A percentile compares a stretch with the other conserved stretches of the same genome.
Conservation (phyloP, 139 green algal genomes). For the Ettlia oleoabundans region DNA sequence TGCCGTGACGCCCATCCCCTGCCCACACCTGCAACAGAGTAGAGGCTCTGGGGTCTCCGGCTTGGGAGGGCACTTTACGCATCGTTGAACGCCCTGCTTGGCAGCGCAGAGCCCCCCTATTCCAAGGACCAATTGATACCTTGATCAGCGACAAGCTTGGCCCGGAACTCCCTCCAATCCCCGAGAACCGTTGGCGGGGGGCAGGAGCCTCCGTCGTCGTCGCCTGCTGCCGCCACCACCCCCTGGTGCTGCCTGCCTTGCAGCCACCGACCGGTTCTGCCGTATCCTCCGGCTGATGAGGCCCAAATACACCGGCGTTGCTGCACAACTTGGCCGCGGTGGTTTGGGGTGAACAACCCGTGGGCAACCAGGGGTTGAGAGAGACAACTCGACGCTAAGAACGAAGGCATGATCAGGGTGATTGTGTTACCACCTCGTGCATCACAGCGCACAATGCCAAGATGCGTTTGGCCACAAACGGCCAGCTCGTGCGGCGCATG, state of each 20-base stretch:
- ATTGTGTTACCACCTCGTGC: too few relatives aligned
- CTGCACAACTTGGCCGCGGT: neutral
- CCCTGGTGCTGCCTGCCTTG: neutral
- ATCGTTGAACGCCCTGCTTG: neutral
- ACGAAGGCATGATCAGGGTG: too few relatives aligned
- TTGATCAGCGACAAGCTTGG: slow-evolving; percentile 2
- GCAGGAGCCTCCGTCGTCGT: neutral
- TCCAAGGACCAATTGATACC: neutral
- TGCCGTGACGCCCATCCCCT: slow-evolving; percentile 21
- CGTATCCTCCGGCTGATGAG: too few relatives aligned
- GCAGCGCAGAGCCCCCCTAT: too few relatives aligned
- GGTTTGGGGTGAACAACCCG: too few relatives aligned
- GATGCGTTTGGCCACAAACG: too few relatives aligned
- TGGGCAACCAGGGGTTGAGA: too few relatives aligned
- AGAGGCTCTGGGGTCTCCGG: neutral
- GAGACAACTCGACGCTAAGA: too few relatives aligned
- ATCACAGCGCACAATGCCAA: too few relatives aligned
- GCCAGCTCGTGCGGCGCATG: too few relatives aligned
- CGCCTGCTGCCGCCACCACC: neutral
- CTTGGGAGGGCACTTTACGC: neutral
- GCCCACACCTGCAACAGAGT: neutral
- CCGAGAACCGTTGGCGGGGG: neutral
- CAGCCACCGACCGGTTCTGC: too few relatives aligned
- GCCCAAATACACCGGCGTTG: too few relatives aligned
- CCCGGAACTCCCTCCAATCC: slow-evolving; percentile 4